Conservation (phyloP, 371 early-diverging fungal species). For the Scutellospora calospora region DNA sequence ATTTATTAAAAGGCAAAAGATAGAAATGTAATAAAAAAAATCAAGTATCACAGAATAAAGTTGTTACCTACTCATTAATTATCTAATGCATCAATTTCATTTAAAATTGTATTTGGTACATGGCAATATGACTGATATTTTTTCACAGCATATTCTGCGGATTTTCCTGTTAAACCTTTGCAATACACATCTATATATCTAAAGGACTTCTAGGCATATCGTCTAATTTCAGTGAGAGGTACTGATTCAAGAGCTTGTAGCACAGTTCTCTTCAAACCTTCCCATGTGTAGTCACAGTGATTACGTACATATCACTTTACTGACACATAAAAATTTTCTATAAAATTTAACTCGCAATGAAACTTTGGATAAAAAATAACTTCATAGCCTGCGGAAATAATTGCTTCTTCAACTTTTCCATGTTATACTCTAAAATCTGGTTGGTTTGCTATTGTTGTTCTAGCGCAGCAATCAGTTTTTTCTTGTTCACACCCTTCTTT, state of each 20-base stretch:
- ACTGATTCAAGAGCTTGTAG: slow-evolving; percentile 43
- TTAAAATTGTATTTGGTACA: neutral
- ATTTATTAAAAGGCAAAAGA: too few species aligned
- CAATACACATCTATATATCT: neutral
- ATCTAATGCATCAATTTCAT: neutral
- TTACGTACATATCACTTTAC: slow-evolving; percentile 43
- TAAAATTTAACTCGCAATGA: slow-evolving; percentile 44
- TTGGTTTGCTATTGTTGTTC: neutral
- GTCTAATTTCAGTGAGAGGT: slow-evolving; percentile 38
- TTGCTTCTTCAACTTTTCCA: neutral
- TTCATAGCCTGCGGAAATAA: neutral
- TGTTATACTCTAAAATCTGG: slow-evolving; percentile 16
- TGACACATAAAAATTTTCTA: slow-evolving; percentile 46
- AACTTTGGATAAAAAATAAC: neutral
- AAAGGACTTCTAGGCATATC: slow-evolving; percentile 9
- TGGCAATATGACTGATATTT: neutral
- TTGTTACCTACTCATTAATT: too few species aligned
- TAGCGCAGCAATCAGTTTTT: neutral
- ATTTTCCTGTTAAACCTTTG: neutral
- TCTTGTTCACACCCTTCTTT: neutral
- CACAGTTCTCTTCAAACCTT: slow-evolving; percentile 44
- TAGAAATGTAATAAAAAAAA: too few species aligned
- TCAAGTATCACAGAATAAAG: too few species aligned
- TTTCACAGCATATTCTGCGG: slow-evolving; percentile 2
- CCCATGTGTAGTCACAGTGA: slow-evolving; percentile 43